phyloP scores from a whole-genome alignment of 2,329 filamentous ascomycete genomes.

The Stagonosporopsis tanaceti region DNA sequence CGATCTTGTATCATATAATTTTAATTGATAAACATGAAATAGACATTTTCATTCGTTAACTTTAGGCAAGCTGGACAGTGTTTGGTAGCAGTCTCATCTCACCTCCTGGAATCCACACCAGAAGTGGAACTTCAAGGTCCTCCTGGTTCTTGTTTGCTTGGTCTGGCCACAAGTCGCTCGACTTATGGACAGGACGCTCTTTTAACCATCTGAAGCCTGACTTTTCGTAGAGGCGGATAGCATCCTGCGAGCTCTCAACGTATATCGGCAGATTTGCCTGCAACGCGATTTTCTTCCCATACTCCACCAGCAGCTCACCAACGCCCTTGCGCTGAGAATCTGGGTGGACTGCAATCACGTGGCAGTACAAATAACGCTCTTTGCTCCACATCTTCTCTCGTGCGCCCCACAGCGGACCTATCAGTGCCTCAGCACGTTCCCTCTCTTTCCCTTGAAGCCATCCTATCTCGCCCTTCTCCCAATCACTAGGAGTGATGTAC shows the following conservation, averaged over 20 bases:
- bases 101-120: slow-evolving; percentile 30
- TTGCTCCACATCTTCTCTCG: slow-evolving; percentile 34
- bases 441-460: slow-evolving; percentile 57
- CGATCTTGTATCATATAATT: background rate
- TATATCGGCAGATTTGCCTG: slow-evolving; percentile 54
- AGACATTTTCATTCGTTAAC: background rate
- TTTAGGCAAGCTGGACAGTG: slow-evolving; percentile 24
- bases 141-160: slow-evolving; percentile 5
- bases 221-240: slow-evolving; percentile 56
- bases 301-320: slow-evolving; percentile 54
- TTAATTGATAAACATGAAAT: slow-evolving; percentile 2
- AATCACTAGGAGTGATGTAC: slow-evolving; percentile 54
- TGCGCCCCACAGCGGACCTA: slow-evolving; percentile 48
- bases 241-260: slow-evolving; percentile 57
- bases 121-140: slow-evolving; percentile 22
- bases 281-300: slow-evolving; percentile 47
- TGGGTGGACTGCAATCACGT: slow-evolving; percentile 58
- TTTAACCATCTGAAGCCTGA: slow-evolving; percentile 56
- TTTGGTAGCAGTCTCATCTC: slow-evolving; percentile 21
- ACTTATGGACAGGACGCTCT: slow-evolving; percentile 52
- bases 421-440: slow-evolving; percentile 55
- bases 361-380: slow-evolving; percentile 38
- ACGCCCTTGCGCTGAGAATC: slow-evolving; percentile 53
- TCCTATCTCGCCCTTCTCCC: slow-evolving; percentile 55
- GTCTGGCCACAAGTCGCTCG: slow-evolving; percentile 46